Conservation (phyloP, 1,284 basidiomycete species). For the Pyrrhoderma lamaoense region DNA sequence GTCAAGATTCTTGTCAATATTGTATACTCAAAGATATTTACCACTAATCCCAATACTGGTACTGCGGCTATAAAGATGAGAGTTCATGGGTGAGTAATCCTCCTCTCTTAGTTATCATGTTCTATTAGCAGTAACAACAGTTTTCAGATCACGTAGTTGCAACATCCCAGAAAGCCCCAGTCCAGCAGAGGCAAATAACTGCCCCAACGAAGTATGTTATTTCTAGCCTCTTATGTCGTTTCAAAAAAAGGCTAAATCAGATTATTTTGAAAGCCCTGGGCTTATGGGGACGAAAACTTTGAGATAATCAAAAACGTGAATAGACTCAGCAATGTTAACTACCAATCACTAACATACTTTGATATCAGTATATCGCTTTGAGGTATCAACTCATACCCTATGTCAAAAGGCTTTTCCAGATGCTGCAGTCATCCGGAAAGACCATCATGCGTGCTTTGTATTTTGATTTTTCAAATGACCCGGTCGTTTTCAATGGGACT, state of each 20-base stretch:
- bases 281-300: slow-evolving; percentile 35
- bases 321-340: background rate
- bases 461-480: slow-evolving; percentile 33
- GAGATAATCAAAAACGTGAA: slow-evolving; percentile 32
- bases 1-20: no score
- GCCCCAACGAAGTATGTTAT: slow-evolving; percentile 31
- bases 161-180: slow-evolving; percentile 24
- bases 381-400: slow-evolving; percentile 34
- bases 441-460: slow-evolving; percentile 34
- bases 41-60: no score
- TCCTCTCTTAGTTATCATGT: background rate
- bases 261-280: slow-evolving; percentile 29
- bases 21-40: no score
- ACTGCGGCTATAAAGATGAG: slow-evolving; percentile 26
- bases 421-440: slow-evolving; percentile 30
- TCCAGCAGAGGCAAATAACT: slow-evolving; percentile 29
- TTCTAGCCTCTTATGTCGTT: background rate
- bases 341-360: no score
- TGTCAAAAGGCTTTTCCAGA: slow-evolving; percentile 30
- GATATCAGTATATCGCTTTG: slow-evolving; percentile 34
- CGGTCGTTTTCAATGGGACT: slow-evolving; percentile 28
- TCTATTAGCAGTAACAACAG: background rate
- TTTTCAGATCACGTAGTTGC: slow-evolving; percentile 28
- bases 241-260: background rate
- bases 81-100: slow-evolving; percentile 31